Evolutionary conservation across 1,284 basidiomycete genomes (phyloP).

Genomic region (Ceraceosorus guamensis): DNA sequence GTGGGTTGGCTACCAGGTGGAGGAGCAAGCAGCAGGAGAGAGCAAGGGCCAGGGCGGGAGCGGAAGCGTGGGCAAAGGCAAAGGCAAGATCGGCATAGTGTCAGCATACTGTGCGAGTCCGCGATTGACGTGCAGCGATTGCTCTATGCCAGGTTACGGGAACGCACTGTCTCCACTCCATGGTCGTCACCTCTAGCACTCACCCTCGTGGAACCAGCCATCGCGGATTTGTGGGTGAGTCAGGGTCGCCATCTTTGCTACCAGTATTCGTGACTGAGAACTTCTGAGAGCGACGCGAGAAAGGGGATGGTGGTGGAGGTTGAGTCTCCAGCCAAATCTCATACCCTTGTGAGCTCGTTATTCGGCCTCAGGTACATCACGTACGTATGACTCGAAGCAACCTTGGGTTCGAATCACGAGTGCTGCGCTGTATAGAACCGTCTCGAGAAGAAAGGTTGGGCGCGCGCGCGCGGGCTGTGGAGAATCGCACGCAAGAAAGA

Average conservation of each 20-base stretch:
- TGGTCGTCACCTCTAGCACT: conserved; percentile 2
- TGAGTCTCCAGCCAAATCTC: neutral
- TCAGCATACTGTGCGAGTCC: neutral
- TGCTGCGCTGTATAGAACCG: no score
- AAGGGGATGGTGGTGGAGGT: no score
- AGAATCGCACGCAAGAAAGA: no score
- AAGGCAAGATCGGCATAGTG: neutral
- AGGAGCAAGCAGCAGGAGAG: no score
- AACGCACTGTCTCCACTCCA: neutral
- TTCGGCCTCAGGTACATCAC: no score
- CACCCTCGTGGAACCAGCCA: conserved; percentile 90
- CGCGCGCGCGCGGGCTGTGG: no score
- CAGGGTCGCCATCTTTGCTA: conserved; percentile 4
- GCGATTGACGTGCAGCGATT: neutral
- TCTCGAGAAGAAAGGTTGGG: no score
- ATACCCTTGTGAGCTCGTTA: neutral
- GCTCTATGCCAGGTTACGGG: neutral
- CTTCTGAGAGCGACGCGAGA: neutral
- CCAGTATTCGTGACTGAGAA: neutral
- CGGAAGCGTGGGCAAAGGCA: no score
- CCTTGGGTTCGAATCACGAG: no score
- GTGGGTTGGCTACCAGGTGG: conserved; percentile 61
- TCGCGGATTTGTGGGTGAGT: conserved; percentile 56
- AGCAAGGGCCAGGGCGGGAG: neutral
- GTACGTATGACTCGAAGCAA: no score